These are phyloP conservation scores for Suillus plorans DNA, from an alignment of 768 basidiomycete species.

Conservation along the genomic window DNA sequence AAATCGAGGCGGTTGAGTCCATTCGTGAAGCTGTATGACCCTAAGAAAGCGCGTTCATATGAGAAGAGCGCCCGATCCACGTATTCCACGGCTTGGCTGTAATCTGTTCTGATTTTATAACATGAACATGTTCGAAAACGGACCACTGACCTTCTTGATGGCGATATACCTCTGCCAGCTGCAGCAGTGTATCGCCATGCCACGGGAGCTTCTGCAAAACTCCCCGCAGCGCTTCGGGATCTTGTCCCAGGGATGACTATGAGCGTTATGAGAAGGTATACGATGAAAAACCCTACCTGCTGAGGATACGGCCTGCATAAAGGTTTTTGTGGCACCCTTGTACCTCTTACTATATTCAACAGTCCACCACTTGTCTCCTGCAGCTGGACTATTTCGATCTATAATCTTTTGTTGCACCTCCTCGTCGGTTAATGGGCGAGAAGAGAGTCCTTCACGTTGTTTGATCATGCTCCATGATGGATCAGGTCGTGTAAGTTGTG, in stretches of 20 bases:
- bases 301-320: constrained; percentile 76
- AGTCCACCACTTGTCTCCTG: constrained; percentile 84
- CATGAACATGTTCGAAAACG: neutral
- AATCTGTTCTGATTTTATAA: constrained; percentile 48
- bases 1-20: constrained; percentile 88
- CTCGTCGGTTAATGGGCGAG: constrained; percentile 53
- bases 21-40: constrained; percentile 80
- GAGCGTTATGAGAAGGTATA: neutral
- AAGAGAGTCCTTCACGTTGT: constrained; percentile 70
- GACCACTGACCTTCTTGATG: constrained; percentile 78
- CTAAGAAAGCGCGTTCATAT: constrained; percentile 87
- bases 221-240: constrained; percentile 76
- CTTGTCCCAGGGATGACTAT: constrained; percentile 33
- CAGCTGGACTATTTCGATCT: constrained; percentile 37
- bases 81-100: constrained; percentile 80
- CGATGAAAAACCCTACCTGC: constrained; percentile 56
- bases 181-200: constrained; percentile 90
- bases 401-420: constrained; percentile 50
- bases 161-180: constrained; percentile 79
- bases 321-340: constrained; percentile 75
- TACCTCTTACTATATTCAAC: constrained; percentile 86
- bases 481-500: constrained; percentile 76
- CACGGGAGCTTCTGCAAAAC: constrained; percentile 80
- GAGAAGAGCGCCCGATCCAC: constrained; percentile 93
- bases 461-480: constrained; percentile 72